Evolutionary conservation across 768 basidiomycete species (phyloP), one percentile per base, ranked within the genome.

Genomic region (Termitomyces eurrhizus): DNA sequence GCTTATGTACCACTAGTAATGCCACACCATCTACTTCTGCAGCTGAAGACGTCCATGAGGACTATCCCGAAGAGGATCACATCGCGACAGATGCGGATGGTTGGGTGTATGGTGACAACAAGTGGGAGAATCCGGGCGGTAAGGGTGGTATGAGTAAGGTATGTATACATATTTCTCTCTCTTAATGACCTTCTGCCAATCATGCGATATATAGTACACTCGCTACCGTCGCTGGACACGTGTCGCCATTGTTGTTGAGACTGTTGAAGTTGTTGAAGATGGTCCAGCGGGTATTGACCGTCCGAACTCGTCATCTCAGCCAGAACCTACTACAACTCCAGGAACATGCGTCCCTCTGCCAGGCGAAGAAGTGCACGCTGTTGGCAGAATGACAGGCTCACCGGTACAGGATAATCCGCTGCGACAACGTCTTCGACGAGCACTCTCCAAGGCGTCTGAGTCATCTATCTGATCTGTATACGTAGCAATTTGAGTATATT

Each of bases 31-130:
- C 55, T 21, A 4, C 58, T 8, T 68, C 72, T 53, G 59, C 68
- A 2, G 64, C 68, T 36, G 71, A 73, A 57, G 67, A 74, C 56
- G 42, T 68, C 13, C 70, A 73, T 35, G 71, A 76, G 8, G 70
- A 70, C 4, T 52, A 61, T 2, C 73, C 74, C 16, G 80, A 80
- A 2, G 83, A 85, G 56, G 83, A 87, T 48, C 74, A 77, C 33
- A 24, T 65, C 11, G 69, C 75, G 41, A 96, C 94, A 1, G 95
- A 98, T 69, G 69, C 79, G 4, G 93, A 95, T 62, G 95, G 95
- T 4, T 98, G 95, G 95, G 82, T 94, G 7, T 97, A 94, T 67
- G 89, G 87, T 2, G 95, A 95, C 66, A 98, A 98, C 72, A 96
- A 97, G 71, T 98, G 95, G 95, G 94, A 97, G 69, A 81, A 77